Evolutionary conservation across 2,329 filamentous ascomycete species (phyloP), one percentile per base, ranked within the genome.

Genomic region (Xylaria sp.): DNA sequence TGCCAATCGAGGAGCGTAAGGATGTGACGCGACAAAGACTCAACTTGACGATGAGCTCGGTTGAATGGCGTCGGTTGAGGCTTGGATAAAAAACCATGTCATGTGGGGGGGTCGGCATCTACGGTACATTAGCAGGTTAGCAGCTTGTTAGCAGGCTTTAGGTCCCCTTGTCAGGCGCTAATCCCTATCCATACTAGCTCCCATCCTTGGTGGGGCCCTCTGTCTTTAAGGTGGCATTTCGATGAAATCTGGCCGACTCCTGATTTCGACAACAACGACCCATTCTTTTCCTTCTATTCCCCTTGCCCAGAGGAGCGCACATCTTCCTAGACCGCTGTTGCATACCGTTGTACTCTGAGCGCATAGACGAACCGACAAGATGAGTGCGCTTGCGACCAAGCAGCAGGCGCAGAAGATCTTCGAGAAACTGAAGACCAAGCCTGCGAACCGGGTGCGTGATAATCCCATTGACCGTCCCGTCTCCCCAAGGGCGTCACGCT

Each of bases 321-420:
- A 37, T n/a, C 19, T 4, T 29, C 22, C 7, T 18, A 20, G 40
- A 37, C 40, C 38, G n/a, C 21, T 38, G 39, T 17, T 38, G 24
- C 20, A 29, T 22, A 37, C 7, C 22, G 19, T 2, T 18, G 11
- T 26, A 39, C 20, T 17, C 38, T 44, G 21, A 43, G 47, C 39
- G 40, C 43, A 47, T 39, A 43, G 49, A 39, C 39, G 41, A 57
- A 37, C 61, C 59, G 64, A 65, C 76, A 84, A 72, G 53, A 87
- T 87, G 84, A 82, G 78, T 73, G 81, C 74, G 70, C 79, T 88
- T 66, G 94, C 94, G 71, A 88, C 90, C 48, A 99, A 97, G 82
- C 86, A 91, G 72, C 87, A 97, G 80, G 97, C 93, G 76, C 90
- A 93, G 74, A 93, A 92, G 78, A 91, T 99, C 75, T 99, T 99